These are phyloP conservation scores for Wickerhamomyces strasburgensis DNA, from an alignment of 805 yeast genomes.

Conservation along the genomic window DNA sequence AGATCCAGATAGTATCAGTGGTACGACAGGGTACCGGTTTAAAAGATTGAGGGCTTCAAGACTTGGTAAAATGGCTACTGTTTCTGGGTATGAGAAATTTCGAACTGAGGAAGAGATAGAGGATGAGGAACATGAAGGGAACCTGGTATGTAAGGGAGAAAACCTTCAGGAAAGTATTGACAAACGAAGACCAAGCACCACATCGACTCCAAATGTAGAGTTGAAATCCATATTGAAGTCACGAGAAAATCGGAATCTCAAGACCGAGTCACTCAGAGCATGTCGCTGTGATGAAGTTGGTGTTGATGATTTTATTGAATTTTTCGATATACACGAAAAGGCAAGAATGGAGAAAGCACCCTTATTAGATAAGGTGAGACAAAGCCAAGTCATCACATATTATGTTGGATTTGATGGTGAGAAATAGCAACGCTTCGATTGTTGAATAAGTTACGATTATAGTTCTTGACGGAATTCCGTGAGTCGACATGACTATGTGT, in stretches of 20 bases:
- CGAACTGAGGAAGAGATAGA: no score
- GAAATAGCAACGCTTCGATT: no score
- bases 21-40: neutral
- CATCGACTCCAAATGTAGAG: no score
- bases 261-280: constrained; percentile 8
- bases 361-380: constrained; percentile 5
- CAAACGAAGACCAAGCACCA: no score
- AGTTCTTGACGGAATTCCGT: no score
- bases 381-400: constrained; percentile 9
- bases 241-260: constrained; percentile 7
- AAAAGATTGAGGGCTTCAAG: neutral
- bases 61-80: neutral
- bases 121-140: no score
- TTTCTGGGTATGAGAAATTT: no score
- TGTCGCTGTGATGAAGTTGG: constrained; percentile 4
- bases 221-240: constrained; percentile 11
- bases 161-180: no score
- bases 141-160: no score
- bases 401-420: constrained; percentile 3
- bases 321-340: constrained; percentile 8
- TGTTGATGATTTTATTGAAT: constrained; percentile 8
- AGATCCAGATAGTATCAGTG: neutral
- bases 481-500: no score
- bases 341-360: constrained; percentile 4
- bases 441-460: no score